Conservation (phyloP, 1,139 yeast genomes). For the Pichia sp. region DNA sequence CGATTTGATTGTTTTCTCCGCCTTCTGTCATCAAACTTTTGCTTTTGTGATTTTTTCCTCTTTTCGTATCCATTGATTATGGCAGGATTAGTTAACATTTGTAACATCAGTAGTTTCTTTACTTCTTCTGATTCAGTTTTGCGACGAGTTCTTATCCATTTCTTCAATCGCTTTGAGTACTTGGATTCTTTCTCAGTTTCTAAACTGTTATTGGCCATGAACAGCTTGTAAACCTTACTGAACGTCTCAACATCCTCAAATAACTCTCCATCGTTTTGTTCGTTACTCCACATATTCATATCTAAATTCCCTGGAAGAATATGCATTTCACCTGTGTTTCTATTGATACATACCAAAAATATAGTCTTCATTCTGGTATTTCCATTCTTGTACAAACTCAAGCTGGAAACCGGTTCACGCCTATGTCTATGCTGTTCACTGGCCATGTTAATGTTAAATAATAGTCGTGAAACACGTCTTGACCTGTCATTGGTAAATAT, state of each 20-base stretch:
- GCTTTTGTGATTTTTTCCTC: background rate
- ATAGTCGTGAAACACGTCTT: constrained; percentile 25
- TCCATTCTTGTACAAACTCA: constrained; percentile 24
- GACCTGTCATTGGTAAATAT: constrained; percentile 28
- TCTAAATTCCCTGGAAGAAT: constrained; percentile 32
- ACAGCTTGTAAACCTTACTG: constrained; percentile 19
- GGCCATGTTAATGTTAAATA: constrained; percentile 25
- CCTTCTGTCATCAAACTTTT: background rate
- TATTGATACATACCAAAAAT: constrained; percentile 27
- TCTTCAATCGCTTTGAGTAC: constrained; percentile 14
- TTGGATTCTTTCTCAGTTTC: background rate
- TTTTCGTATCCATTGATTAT: constrained; percentile 11
- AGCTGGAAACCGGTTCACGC: constrained; percentile 23
- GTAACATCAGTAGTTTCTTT: constrained; percentile 25
- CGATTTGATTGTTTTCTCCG: background rate
- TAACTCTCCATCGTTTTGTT: constrained; percentile 31
- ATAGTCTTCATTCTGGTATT: constrained; percentile 20
- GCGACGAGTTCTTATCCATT: constrained; percentile 7
- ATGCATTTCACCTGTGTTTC: constrained; percentile 32
- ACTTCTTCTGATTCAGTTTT: constrained; percentile 17
- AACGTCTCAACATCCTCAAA: constrained; percentile 29
- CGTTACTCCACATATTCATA: constrained; percentile 30
- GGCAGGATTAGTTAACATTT: constrained; percentile 26
- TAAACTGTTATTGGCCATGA: constrained; percentile 12
- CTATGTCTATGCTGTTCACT: constrained; percentile 27